phyloP scores from a whole-genome alignment of 31 red algal genomes.

The Odonthalia washingtoniensis region DNA sequence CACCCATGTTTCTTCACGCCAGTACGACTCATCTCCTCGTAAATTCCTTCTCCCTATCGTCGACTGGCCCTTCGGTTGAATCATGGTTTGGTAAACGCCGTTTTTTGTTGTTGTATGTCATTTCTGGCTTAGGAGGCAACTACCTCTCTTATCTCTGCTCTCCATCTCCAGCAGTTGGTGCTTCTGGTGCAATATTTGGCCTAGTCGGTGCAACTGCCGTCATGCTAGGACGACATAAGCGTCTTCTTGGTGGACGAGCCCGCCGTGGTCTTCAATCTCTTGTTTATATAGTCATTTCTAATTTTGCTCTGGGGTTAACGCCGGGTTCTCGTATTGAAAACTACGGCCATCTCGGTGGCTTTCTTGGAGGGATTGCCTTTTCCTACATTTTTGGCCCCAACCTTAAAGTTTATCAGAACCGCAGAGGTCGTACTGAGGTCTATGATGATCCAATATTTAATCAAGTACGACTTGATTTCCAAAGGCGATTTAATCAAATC shows the following conservation, averaged over 20 bases:
- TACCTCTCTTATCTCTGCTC: conserved; percentile 70
- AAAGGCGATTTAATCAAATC: conserved; percentile 10
- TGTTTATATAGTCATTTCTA: conserved; percentile 79
- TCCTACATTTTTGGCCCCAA: conserved; percentile 80
- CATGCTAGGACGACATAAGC: conserved; percentile 65
- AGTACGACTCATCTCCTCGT: conserved; percentile 76
- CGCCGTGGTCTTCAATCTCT: conserved; percentile 65
- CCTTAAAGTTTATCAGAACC: conserved; percentile 15
- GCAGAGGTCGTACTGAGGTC: conserved; percentile 32
- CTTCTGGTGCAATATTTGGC: conserved; percentile 96
- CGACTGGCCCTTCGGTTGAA: conserved; percentile 87
- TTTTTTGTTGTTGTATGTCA: conserved; percentile 76
- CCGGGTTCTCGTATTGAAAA: conserved; percentile 93
- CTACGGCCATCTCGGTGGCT: conserved; percentile 94
- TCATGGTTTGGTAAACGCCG: conserved; percentile 84
- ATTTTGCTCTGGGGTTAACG: conserved; percentile 85
- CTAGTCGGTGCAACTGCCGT: conserved; percentile 87
- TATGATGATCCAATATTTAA: conserved; percentile 54
- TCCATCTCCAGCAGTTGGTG: conserved; percentile 86
- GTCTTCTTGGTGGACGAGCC: conserved; percentile 62
- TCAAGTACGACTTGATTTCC: conserved; percentile 34
- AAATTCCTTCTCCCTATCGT: conserved; percentile 81
- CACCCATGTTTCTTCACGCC: conserved; percentile 96
- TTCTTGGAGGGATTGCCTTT: conserved; percentile 82
- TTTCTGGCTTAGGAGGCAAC: conserved; percentile 83